Base-by-base conservation (phyloP, 208 protist genomes). In the Crithidia fasciculata region DNA sequence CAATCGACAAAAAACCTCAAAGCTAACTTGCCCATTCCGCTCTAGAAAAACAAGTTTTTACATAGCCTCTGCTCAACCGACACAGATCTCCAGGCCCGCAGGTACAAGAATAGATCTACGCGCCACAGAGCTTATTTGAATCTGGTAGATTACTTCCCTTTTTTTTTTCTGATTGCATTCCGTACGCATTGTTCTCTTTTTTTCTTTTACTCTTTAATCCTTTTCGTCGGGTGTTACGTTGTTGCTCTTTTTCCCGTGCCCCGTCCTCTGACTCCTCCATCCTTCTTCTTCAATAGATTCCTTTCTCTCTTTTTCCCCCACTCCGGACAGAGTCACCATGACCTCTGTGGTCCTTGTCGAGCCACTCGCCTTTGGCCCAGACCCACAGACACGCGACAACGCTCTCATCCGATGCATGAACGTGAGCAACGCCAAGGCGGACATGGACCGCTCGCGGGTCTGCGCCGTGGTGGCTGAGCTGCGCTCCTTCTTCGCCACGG, bases 381-480 rank as follows among this genome's bases (percentile, higher is more conserved):
- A 74, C 15, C 65, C 78, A 4, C n/a, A 64, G 12, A 69, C 66
- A 10, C 57, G 59, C 10, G 80, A 81, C 52, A 81, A 81, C 67
- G 63, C 53, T 9, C 70, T 84, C 19, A 71, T 80, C 56, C 44
- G 54, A 44, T 76, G 70, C 15, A 63, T 69, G 65, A 69, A 62
- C 36, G 75, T 84, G 59, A 81, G 74, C 68, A 72, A 65, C 61
- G 50, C 77, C 15, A 65, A 79, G 67, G 69, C 69, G 16, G 82
- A 83, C 60, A 80, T 66, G 56, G 82, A 86, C 62, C 67, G 69
- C 9, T 50, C 69, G 39, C 78, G 76, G n/a, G 47, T 83, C n/a
- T 76, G 68, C 65, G 37, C 69, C 63, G 61, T 82, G 44, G 49
- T 74, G 19, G 54, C 72, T 2, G 61, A 79, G 40, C 71, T 79